phyloP scores from a whole-genome alignment of 2,329 filamentous ascomycete species.

The Cercospora canescens region DNA sequence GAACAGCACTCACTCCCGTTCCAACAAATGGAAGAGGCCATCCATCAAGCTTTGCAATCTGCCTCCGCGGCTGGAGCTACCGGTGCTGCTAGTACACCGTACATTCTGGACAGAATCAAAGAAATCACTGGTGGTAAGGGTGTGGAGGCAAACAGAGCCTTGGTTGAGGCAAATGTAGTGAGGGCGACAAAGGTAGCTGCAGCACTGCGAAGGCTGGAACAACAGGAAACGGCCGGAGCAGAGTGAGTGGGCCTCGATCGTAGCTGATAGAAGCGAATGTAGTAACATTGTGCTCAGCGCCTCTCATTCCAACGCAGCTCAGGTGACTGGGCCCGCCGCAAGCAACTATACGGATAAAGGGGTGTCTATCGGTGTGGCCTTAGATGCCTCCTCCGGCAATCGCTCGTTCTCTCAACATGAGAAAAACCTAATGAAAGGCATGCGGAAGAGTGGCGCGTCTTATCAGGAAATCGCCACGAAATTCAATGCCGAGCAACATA shows the following conservation, averaged over 20 bases:
- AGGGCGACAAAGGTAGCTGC: slow-evolving; percentile 65
- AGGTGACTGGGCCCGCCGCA: background rate
- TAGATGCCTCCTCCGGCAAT: background rate
- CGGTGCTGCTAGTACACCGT: slow-evolving; percentile 82
- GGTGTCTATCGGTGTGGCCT: background rate
- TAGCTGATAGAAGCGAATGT: background rate
- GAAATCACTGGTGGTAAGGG: slow-evolving; percentile 72
- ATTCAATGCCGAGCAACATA: background rate
- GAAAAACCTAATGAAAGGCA: slow-evolving; percentile 8
- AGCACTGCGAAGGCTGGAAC: slow-evolving; percentile 59
- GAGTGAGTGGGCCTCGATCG: slow-evolving; percentile 20
- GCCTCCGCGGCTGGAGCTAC: slow-evolving; percentile 64
- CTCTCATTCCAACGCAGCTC: background rate
- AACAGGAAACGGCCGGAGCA: slow-evolving; percentile 17
- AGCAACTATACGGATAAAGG: background rate
- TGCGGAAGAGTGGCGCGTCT: slow-evolving; percentile 4
- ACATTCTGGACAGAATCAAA: slow-evolving; percentile 75
- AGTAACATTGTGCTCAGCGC: background rate
- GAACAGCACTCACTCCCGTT: slow-evolving; percentile 68
- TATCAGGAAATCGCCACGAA: slow-evolving; percentile 2
- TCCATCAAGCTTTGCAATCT: slow-evolving; percentile 67
- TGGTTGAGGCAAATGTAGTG: slow-evolving; percentile 67
- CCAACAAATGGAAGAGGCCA: slow-evolving; percentile 67
- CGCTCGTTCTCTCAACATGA: slow-evolving; percentile 6
- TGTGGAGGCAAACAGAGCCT: slow-evolving; percentile 70